Evolutionary conservation across 495 filamentous ascomycete genomes (phyloP).

Genomic region (Friedmanniomyces simplex): DNA sequence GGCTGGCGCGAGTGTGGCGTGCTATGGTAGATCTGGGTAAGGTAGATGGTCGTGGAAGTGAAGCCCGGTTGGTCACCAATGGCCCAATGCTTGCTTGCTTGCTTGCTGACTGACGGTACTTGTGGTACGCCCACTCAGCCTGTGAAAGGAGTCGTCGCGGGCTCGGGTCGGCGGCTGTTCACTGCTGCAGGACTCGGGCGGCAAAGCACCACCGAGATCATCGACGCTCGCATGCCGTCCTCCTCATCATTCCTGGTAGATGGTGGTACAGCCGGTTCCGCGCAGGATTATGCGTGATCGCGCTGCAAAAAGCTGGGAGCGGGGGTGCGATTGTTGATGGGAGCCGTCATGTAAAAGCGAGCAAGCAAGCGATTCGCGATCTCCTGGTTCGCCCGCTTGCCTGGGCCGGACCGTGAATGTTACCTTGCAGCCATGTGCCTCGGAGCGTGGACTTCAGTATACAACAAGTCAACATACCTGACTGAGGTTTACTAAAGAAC

Average conservation of each 20-base stretch:
- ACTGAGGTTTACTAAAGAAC: too few relatives aligned
- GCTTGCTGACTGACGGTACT: neutral
- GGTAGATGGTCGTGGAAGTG: neutral
- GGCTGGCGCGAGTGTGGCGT: neutral
- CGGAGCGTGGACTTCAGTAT: too few relatives aligned
- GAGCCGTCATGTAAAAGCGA: too few relatives aligned
- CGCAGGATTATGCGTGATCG: too few relatives aligned
- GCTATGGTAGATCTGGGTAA: neutral
- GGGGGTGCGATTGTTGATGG: too few relatives aligned
- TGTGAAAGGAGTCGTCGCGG: neutral
- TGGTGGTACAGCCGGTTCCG: too few relatives aligned
- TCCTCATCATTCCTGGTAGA: slow-evolving; percentile 13
- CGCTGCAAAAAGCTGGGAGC: too few relatives aligned
- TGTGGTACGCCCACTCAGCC: neutral
- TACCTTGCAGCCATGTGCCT: too few relatives aligned
- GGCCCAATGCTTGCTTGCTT: neutral
- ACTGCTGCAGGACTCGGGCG: neutral
- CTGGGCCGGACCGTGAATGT: neutral
- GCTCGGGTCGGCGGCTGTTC: neutral
- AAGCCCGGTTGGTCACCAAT: neutral
- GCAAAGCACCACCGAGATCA: neutral
- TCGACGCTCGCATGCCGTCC: neutral
- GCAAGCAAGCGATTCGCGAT: slow-evolving; percentile 14
- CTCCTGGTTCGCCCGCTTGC: neutral
- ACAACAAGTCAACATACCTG: too few relatives aligned